Base-by-base conservation (phyloP, 768 basidiomycete species). In the Naganishia vishniacii region DNA sequence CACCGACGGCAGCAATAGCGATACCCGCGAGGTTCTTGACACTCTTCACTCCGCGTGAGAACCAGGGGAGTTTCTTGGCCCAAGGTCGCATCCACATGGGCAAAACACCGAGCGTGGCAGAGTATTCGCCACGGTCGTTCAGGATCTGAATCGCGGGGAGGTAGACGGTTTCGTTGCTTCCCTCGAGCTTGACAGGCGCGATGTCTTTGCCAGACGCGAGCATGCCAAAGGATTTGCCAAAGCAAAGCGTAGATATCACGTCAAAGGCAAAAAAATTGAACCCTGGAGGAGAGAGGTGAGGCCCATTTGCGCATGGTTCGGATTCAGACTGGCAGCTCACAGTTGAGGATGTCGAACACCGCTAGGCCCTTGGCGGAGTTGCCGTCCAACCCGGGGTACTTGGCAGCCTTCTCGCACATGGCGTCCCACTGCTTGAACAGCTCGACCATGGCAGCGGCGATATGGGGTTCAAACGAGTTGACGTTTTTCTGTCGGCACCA, bases 151-250 rank as follows among this genome's bases (percentile, higher is more conserved):
- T 86, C 4, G 89, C 92, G 4, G 90, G 88, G 46, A 91, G 84
- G 68, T 85, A 79, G 15, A 81, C 66, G 37, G 84, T 86, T 6
- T 62, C 46, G 26, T 74, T 72, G 48, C 60, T 59, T 15, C 59
- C 65, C 45, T 67, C 70, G n/a, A 66, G 46, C 32, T 71, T 61
- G 32, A 67, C 68, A 20, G 68, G 64, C 1, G 87, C 88, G 9
- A 83, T 81, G 71, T 92, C 89, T 59, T 84, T 84, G 26, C 83
- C 86, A 6, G 86, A 83, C 59, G 83, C 71, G 65, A 93, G 80
- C 91, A 94, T 94, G 18, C 89, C 89, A 70, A 94, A 94, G 0
- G 91, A 88, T 1, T 84, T 83, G 1, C 91, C 91, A 69, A 92
- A 92, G 0, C 89, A 87, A 26, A 34, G 46, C 31, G 32, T 5